Evolutionary conservation across 2,329 filamentous ascomycete genomes (phyloP).

Genomic region (Phialocephala subalpina): DNA sequence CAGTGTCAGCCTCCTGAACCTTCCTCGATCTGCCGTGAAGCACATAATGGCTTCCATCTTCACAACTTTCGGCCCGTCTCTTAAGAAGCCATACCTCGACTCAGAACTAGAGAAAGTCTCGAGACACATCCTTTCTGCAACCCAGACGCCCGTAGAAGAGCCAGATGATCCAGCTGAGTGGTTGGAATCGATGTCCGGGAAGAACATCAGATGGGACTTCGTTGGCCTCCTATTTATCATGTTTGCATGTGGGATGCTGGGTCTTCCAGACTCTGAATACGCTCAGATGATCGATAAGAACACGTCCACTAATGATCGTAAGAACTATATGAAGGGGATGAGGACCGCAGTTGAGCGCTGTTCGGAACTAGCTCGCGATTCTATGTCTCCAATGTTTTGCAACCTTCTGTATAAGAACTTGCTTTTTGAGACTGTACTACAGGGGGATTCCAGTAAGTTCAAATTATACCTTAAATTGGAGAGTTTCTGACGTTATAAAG

Average conservation of each 20-base stretch:
- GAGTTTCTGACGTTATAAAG: conserved; percentile 12
- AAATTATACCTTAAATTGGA: too few species aligned
- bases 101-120: conserved; percentile 22
- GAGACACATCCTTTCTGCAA: conserved; percentile 21
- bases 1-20: conserved; percentile 20
- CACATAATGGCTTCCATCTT: conserved; percentile 21
- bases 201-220: conserved; percentile 31
- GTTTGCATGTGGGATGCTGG: conserved; percentile 17
- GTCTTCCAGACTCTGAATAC: conserved; percentile 25
- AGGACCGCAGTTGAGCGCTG: conserved; percentile 29
- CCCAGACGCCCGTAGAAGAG: background rate
- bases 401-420: conserved; percentile 30
- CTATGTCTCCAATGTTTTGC: conserved; percentile 22
- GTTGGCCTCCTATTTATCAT: conserved; percentile 27
- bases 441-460: conserved; percentile 31
- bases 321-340: conserved; percentile 17
- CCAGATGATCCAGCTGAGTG: conserved; percentile 23
- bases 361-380: conserved; percentile 25
- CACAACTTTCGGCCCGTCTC: conserved; percentile 12
- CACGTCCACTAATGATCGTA: conserved; percentile 12
- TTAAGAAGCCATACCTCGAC: conserved; percentile 13
- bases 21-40: conserved; percentile 17
- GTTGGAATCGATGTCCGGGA: conserved; percentile 25
- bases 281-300: background rate
- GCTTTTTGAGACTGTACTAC: conserved; percentile 28